Conservation (phyloP, 768 basidiomycete genomes). For the Xerocomellus intermedius region DNA sequence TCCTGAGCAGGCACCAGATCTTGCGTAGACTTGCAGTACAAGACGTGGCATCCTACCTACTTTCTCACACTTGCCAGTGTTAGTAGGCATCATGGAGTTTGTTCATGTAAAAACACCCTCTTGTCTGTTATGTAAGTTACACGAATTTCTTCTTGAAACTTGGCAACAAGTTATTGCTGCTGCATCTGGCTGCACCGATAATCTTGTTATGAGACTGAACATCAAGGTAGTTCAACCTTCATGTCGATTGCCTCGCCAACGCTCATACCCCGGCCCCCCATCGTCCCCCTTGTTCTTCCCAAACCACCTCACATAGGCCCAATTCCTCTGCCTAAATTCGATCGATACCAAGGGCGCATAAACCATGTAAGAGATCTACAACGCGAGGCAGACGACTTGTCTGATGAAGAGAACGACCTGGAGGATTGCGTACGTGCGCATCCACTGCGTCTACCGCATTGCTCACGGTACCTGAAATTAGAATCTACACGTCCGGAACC, state of each 20-base stretch:
- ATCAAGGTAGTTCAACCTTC: neutral
- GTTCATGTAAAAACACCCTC: no score
- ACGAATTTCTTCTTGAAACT: no score
- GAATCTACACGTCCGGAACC: slow-evolving; percentile 60
- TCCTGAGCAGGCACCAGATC: no score
- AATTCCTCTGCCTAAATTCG: slow-evolving; percentile 48
- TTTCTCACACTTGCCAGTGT: no score
- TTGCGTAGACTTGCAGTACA: no score
- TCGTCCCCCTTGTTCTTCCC: slow-evolving; percentile 67
- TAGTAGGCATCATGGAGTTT: no score
- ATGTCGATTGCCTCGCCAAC: slow-evolving; percentile 69
- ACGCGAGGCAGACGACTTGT: slow-evolving; percentile 79
- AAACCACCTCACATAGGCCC: slow-evolving; percentile 65
- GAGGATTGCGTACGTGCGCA: slow-evolving; percentile 60
- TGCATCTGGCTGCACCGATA: no score
- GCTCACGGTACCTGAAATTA: slow-evolving; percentile 26
- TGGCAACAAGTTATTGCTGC: no score
- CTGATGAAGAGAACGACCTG: slow-evolving; percentile 81
- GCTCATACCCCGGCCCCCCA: slow-evolving; percentile 59
- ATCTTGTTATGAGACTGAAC: no score
- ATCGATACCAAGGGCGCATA: slow-evolving; percentile 54
- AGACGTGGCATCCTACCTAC: no score
- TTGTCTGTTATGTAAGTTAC: no score
- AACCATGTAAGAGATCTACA: slow-evolving; percentile 66
- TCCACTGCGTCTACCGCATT: neutral